Conservation (phyloP, 208 protist genomes). For the Acanthamoeba lenticulata region DNA sequence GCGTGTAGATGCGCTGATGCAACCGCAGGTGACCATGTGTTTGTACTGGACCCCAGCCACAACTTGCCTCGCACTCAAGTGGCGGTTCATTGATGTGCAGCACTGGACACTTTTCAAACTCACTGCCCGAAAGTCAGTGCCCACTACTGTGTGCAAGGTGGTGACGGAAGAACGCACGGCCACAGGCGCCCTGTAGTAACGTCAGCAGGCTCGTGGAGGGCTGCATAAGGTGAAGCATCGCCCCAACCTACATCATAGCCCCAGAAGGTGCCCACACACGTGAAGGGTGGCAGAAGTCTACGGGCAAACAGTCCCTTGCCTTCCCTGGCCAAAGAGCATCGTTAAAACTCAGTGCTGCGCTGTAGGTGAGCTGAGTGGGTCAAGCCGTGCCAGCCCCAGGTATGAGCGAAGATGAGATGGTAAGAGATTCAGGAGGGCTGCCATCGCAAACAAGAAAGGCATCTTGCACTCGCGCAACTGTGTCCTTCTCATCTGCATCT, state of each 20-base stretch:
- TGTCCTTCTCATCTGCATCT: neutral
- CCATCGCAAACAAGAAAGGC: neutral
- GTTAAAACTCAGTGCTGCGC: neutral
- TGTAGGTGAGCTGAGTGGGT: neutral
- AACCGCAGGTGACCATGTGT: neutral
- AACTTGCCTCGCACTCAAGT: neutral
- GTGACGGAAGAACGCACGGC: neutral
- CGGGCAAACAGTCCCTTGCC: neutral
- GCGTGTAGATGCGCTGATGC: neutral
- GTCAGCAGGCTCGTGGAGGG: neutral
- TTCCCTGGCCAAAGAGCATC: neutral
- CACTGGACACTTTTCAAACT: neutral
- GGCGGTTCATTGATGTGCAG: constrained; percentile 1
- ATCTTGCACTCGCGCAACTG: neutral
- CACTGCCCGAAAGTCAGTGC: neutral
- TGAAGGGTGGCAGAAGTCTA: neutral
- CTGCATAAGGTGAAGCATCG: neutral
- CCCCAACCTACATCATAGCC: neutral
- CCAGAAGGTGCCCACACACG: neutral
- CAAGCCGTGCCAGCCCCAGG: neutral
- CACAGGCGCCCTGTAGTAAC: neutral
- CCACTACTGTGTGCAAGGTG: too few relatives aligned
- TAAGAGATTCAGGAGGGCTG: neutral
- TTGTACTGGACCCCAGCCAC: neutral
- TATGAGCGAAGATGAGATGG: neutral